phyloP scores from a whole-genome alignment of 495 filamentous ascomycete species.

The Cercophora sp. region DNA sequence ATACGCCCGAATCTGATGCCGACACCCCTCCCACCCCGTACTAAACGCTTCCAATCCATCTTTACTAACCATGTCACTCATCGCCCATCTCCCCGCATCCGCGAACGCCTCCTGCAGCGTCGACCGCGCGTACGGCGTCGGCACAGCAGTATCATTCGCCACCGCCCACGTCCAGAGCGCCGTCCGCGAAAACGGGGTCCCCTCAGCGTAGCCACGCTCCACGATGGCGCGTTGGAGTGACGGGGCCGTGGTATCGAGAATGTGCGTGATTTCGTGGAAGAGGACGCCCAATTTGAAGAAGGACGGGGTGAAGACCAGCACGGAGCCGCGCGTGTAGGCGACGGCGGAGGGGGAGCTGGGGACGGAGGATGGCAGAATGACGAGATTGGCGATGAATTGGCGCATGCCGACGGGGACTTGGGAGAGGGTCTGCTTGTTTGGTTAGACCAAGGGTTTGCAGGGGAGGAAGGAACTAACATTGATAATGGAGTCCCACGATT shows the following conservation, averaged over 20 bases:
- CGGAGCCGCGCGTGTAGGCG: conserved; percentile 18
- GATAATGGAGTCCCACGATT: conserved; percentile 12
- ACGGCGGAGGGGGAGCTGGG: neutral
- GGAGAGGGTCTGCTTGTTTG: conserved; percentile 13
- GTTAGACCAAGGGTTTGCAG: neutral
- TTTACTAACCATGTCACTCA: conserved; percentile 14
- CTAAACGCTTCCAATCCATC: conserved; percentile 14
- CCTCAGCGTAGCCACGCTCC: neutral
- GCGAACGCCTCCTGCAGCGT: conserved; percentile 22
- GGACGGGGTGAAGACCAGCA: conserved; percentile 9
- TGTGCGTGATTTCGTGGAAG: conserved; percentile 24
- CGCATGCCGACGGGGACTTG: conserved; percentile 25
- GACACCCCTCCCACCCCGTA: conserved; percentile 13
- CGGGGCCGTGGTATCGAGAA: conserved; percentile 18
- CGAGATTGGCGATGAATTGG: conserved; percentile 15
- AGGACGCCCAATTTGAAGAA: conserved; percentile 22
- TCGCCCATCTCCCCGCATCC: conserved; percentile 21
- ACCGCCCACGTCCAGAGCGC: conserved; percentile 10
- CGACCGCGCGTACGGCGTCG: conserved; percentile 17
- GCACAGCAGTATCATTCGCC: conserved; percentile 11
- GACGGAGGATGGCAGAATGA: conserved; percentile 12
- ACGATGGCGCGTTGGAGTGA: conserved; percentile 3
- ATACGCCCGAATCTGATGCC: conserved; percentile 10
- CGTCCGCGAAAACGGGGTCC: conserved; percentile 16
- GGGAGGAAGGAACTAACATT: conserved; percentile 6